Base-by-base conservation (phyloP, 805 yeast species). In the Pichia eremophila region DNA sequence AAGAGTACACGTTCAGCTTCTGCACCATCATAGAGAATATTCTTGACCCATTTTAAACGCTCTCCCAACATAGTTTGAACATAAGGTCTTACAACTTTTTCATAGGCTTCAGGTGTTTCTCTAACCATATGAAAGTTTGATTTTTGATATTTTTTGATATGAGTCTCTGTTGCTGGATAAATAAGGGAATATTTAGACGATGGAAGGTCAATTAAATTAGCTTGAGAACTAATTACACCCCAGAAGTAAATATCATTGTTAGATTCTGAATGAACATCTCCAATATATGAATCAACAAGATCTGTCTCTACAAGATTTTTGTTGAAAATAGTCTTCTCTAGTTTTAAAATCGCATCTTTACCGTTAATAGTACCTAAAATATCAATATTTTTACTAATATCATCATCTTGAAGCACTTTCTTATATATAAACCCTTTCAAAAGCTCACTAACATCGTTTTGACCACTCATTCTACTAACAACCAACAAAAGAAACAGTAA, bases 161-260 rank as follows among this genome's bases (percentile, higher is more conserved):
- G 99, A 4, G 81, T 77, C 43, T 78, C 81, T 0, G 96, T 84
- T 0, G 98, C 98, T 1, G 99, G 99, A 62, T 78, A 88, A 27
- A 91, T 81, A 47, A 91, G 56, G 55, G 83, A 88, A 47, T 87
- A 56, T 58, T 90, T 89, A 15, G 82, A 81, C 0, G 79, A 73
- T 1, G 95, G 86, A 5, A 56, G 56, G 0, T 56, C 53, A 0
- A 66, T 68, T n/a, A 78, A 50, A 43, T 73, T 68, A 52, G 78
- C 82, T 4, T 55, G 55, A 39, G 83, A 53, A 1, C 74, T 62
- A 0, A 46, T 36, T 41, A 76, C 62, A 14, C 87, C 86, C 97
- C 98, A 91, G 51, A 74, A 74, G 59, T 91, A 91, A 1, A 90
- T 80, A 56, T 88, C 97, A 62, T 91, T 93, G 15, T 68, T 14